phyloP scores from a whole-genome alignment of 371 early-diverging fungal species.

The Zopfochytrium polystomum region DNA sequence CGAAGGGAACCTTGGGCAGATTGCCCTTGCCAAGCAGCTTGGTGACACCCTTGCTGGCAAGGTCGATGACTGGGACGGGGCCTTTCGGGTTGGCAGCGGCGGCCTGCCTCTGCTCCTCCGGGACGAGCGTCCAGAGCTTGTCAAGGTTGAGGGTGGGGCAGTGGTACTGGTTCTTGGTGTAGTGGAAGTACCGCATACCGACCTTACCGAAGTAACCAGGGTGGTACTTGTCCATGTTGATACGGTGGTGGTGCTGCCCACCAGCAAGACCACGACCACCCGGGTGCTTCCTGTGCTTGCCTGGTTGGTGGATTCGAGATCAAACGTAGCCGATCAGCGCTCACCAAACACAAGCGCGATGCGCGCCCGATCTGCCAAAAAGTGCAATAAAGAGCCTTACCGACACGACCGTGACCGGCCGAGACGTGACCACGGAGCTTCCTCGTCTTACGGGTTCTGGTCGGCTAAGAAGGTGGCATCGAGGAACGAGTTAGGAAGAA shows the following conservation, averaged over 20 bases:
- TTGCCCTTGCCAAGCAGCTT: constrained; percentile 97
- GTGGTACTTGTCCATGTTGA: constrained; percentile 99
- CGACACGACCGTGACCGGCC: constrained; percentile 58
- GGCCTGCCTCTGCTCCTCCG: constrained; percentile 84
- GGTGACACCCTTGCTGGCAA: constrained; percentile 88
- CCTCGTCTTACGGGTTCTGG: no score
- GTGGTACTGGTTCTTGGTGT: constrained; percentile 89
- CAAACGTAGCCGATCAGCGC: constrained; percentile 1
- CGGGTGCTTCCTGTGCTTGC: constrained; percentile 99
- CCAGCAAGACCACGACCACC: constrained; percentile 99
- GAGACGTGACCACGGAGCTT: no score
- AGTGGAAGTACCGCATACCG: constrained; percentile 99
- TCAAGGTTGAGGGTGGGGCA: constrained; percentile 89
- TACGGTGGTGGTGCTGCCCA: constrained; percentile 99
- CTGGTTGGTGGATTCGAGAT: constrained; percentile 42
- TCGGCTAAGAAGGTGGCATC: no score
- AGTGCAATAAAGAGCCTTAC: no score
- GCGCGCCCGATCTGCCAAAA: no score
- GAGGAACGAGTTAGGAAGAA: no score
- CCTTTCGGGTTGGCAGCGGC: constrained; percentile 79
- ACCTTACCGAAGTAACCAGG: constrained; percentile 99
- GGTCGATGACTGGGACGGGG: constrained; percentile 92
- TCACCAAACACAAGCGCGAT: no score
- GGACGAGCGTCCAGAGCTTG: constrained; percentile 92
- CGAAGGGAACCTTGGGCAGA: constrained; percentile 87